Conservation (phyloP, 805 yeast genomes). For the Kuraishia molischiana region DNA sequence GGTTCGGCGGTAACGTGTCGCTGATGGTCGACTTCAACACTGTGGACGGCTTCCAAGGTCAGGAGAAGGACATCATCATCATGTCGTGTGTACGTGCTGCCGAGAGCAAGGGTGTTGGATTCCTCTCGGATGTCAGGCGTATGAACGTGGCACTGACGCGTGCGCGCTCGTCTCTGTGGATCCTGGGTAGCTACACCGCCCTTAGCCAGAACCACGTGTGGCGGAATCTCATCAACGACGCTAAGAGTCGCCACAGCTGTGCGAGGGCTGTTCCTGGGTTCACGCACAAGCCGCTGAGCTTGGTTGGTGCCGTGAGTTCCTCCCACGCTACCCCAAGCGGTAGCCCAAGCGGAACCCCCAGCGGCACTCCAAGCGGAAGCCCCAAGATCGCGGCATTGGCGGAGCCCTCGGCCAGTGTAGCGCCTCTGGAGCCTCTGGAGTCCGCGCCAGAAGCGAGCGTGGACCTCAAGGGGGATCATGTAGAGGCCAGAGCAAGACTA, state of each 20-base stretch:
- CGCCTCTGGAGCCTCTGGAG: too few relatives aligned
- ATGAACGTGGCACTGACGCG: slow-evolving; percentile 97
- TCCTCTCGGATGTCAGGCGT: slow-evolving; percentile 83
- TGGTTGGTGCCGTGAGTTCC: too few relatives aligned
- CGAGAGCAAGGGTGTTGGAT: slow-evolving; percentile 66
- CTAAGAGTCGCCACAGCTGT: slow-evolving; percentile 32
- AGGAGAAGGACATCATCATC: slow-evolving; percentile 88
- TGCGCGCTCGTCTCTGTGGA: slow-evolving; percentile 88
- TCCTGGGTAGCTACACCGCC: slow-evolving; percentile 71
- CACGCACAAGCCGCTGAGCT: slow-evolving; percentile 8
- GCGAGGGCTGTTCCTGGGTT: slow-evolving; percentile 15
- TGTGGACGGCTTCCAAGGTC: slow-evolving; percentile 97
- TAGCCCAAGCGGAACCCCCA: too few relatives aligned
- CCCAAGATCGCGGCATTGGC: too few relatives aligned
- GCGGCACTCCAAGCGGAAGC: too few relatives aligned
- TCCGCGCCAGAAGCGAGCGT: too few relatives aligned
- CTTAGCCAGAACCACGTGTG: slow-evolving; percentile 61
- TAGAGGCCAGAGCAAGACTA: too few relatives aligned
- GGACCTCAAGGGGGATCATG: too few relatives aligned
- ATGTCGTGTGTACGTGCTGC: slow-evolving; percentile 93
- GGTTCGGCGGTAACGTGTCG: slow-evolving; percentile 54
- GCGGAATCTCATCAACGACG: slow-evolving; percentile 61
- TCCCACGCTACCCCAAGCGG: too few relatives aligned
- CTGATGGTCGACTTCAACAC: slow-evolving; percentile 81
- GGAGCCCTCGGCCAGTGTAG: too few relatives aligned